Evolutionary conservation across 306 rosid genomes (phyloP).

Genomic region (Delonix regia): DNA sequence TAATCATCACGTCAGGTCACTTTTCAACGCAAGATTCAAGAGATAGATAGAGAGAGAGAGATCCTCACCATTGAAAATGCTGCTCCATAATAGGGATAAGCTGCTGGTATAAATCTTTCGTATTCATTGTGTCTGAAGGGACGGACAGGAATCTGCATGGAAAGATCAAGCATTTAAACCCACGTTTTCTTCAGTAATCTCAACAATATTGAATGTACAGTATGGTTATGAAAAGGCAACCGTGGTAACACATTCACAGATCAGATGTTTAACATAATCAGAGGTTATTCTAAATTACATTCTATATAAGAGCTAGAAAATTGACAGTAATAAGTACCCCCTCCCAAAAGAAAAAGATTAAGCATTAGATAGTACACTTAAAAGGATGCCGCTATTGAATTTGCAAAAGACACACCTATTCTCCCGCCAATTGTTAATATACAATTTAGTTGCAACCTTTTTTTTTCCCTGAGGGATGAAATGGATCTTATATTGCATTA

Average conservation of each 20-base stretch:
- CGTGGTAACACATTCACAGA: not conserved
- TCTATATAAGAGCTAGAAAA: not conserved
- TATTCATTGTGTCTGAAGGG: constrained; percentile 96
- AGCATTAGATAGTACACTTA: not conserved
- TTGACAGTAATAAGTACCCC: not conserved
- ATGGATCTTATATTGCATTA: not conserved
- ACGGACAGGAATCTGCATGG: constrained; percentile 92
- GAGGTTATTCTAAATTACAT: not conserved
- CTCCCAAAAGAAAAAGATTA: too few relatives aligned
- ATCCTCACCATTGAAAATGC: constrained; percentile 84
- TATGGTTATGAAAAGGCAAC: not conserved
- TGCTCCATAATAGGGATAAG: constrained; percentile 94
- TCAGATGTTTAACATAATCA: not conserved
- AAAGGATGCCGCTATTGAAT: not conserved
- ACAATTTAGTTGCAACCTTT: not conserved
- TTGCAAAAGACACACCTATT: not conserved
- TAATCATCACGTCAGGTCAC: not conserved
- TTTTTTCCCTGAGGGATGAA: not conserved
- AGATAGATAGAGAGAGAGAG: constrained; percentile 17
- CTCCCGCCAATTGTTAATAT: not conserved
- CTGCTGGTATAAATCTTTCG: constrained; percentile 93
- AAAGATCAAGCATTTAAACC: constrained; percentile 33
- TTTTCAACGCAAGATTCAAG: not conserved
- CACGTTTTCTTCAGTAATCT: not conserved
- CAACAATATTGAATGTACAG: not conserved